Percentiles rank a stretch among this genome's conserved stretches.
Conservation (phyloP, 352 stramenopile species). For the Phytophthora idaei region DNA sequence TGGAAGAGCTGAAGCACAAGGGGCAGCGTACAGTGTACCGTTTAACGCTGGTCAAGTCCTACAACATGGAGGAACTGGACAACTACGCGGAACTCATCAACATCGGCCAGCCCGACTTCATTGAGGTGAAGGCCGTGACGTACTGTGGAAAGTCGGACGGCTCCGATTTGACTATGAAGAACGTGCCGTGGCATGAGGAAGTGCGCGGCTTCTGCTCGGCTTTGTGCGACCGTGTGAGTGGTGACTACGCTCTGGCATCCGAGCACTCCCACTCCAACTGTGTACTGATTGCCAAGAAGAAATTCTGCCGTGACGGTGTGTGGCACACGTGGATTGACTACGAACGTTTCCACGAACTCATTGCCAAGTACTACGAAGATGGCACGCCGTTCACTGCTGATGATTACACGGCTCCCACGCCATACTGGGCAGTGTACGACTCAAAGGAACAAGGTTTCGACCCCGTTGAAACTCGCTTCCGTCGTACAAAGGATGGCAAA, state of each 20-base stretch:
- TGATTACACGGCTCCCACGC: constrained; percentile 95
- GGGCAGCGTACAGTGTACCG: constrained; percentile 96
- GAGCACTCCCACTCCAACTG: constrained; percentile 97
- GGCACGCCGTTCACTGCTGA: constrained; percentile 89
- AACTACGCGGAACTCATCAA: constrained; percentile 95
- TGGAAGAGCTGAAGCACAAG: constrained; percentile 94
- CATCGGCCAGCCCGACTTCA: constrained; percentile 91
- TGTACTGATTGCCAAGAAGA: constrained; percentile 94
- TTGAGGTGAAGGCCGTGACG: constrained; percentile 98
- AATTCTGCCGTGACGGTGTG: constrained; percentile 87
- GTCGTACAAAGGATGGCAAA: constrained; percentile 87
- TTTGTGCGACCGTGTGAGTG: constrained; percentile 74
- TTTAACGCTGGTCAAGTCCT: constrained; percentile 98
- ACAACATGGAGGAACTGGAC: constrained; percentile 97
- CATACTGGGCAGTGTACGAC: constrained; percentile 96
- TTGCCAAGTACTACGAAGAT: constrained; percentile 82
- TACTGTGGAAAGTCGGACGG: constrained; percentile 98
- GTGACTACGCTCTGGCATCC: constrained; percentile 93
- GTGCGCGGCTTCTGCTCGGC: constrained; percentile 93
- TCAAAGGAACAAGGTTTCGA: constrained; percentile 97
- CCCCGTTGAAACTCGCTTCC: constrained; percentile 93
- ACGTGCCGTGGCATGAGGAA: constrained; percentile 98
- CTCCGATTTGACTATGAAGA: constrained; percentile 98
- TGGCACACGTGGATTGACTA: constrained; percentile 99
- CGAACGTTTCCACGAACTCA: constrained; percentile 94